A percentile compares a stretch with the other conserved stretches of the same genome.
Conservation (phyloP, 257 asterid genomes). For the Solanum acaule region DNA sequence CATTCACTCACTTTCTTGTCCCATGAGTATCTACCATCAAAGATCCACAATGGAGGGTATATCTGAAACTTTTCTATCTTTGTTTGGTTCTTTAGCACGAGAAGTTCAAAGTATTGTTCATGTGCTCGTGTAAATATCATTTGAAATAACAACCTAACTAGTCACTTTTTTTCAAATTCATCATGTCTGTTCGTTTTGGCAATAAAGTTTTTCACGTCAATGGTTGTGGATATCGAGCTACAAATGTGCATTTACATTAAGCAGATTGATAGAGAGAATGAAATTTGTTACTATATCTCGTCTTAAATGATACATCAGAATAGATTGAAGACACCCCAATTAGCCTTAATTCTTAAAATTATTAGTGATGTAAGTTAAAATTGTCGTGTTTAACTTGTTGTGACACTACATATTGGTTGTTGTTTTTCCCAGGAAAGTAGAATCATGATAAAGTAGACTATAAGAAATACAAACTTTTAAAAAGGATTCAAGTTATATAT, state of each 20-base stretch:
- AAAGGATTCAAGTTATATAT: not conserved
- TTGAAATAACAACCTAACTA: not conserved
- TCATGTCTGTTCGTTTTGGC: not conserved
- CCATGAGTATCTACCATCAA: conserved; percentile 61
- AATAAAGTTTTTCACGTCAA: not conserved
- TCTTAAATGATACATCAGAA: not conserved
- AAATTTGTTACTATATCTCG: not conserved
- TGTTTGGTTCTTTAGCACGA: not conserved
- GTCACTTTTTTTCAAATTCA: not conserved
- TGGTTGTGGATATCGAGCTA: not conserved
- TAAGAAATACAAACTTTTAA: not conserved
- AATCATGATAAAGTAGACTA: not conserved
- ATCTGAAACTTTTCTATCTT: conserved; percentile 18
- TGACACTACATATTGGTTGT: not conserved
- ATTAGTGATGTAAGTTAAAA: not conserved
- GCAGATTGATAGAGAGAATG: not conserved
- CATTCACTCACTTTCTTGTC: conserved; percentile 71
- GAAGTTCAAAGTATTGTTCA: not conserved
- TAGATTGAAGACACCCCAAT: not conserved
- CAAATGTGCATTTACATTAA: not conserved
- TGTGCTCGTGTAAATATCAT: not conserved
- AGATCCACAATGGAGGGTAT: conserved; percentile 41
- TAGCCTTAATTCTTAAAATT: not conserved
- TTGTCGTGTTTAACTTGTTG: not conserved
- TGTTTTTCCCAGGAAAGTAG: not conserved